These are phyloP conservation scores for Schizochytrium sp. DNA, from an alignment of 108 stramenopile species.

Conservation along the genomic window DNA sequence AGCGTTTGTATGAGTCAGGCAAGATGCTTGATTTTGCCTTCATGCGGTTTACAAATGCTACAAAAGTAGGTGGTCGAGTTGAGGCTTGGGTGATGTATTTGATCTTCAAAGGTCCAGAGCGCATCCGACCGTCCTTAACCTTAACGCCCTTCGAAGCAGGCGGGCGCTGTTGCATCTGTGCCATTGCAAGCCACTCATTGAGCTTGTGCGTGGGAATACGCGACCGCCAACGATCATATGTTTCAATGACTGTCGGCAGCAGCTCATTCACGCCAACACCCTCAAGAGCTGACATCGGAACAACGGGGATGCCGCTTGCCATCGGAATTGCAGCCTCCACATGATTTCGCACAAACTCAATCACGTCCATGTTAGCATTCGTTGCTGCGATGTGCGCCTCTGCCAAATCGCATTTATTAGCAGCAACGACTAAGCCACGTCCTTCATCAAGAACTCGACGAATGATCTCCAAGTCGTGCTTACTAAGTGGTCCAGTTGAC, in stretches of 20 bases:
- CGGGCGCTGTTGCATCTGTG: constrained; percentile 21
- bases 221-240: constrained; percentile 22
- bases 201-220: constrained; percentile 57
- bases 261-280: neutral
- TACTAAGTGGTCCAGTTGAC: constrained; percentile 83
- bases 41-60: constrained; percentile 72
- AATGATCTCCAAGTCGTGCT: constrained; percentile 78
- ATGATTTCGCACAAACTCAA: constrained; percentile 7
- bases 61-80: constrained; percentile 74
- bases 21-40: constrained; percentile 64
- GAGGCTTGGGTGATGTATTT: constrained; percentile 63
- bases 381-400: constrained; percentile 85
- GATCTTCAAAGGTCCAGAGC: constrained; percentile 21
- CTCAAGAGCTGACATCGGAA: constrained; percentile 5
- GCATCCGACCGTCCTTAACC: neutral
- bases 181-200: constrained; percentile 55
- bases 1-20: constrained; percentile 73
- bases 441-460: constrained; percentile 93
- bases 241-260: constrained; percentile 9
- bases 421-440: constrained; percentile 92
- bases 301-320: constrained; percentile 9
- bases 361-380: neutral
- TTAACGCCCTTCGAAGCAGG: constrained; percentile 8
- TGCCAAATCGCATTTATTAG: constrained; percentile 98
- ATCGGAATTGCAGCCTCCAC: neutral